Evolutionary conservation across 208 protist species (phyloP).

Genomic region (Leishmania arabica): DNA sequence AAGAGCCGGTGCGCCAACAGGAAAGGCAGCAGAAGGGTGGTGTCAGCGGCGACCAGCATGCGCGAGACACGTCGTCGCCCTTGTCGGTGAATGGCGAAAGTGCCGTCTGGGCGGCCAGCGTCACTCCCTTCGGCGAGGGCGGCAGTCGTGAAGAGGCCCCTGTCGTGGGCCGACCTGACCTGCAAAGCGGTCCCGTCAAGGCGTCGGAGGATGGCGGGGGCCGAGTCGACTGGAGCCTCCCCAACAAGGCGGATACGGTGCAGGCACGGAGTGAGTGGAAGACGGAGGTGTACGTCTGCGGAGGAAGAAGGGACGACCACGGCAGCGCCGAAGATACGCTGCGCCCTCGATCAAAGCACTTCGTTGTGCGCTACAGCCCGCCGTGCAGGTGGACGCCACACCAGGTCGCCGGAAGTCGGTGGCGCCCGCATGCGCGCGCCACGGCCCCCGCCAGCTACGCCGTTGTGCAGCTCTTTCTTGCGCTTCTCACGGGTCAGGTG

Average conservation of each 20-base stretch:
- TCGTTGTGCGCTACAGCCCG: constrained; percentile 33
- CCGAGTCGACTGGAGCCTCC: not conserved
- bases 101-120: not conserved
- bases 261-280: not conserved
- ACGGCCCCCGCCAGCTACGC: constrained; percentile 54
- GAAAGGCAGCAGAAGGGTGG: not conserved
- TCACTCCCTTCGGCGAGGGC: not conserved
- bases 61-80: not conserved
- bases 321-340: not conserved
- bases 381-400: constrained; percentile 32
- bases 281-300: not conserved
- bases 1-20: not conserved
- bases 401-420: constrained; percentile 42
- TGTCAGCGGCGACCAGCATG: not conserved
- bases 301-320: not conserved
- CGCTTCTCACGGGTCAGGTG: constrained; percentile 41
- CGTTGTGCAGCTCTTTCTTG: constrained; percentile 62
- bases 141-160: not conserved
- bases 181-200: not conserved
- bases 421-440: constrained; percentile 65
- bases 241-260: not conserved
- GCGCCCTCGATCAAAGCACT: constrained; percentile 5
- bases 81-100: not conserved
- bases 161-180: not conserved
- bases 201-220: not conserved